A percentile compares a stretch with the other conserved stretches of the same genome.
phyloP scores from a whole-genome alignment of 768 basidiomycete genomes.

The Leccinum longicurvipes region DNA sequence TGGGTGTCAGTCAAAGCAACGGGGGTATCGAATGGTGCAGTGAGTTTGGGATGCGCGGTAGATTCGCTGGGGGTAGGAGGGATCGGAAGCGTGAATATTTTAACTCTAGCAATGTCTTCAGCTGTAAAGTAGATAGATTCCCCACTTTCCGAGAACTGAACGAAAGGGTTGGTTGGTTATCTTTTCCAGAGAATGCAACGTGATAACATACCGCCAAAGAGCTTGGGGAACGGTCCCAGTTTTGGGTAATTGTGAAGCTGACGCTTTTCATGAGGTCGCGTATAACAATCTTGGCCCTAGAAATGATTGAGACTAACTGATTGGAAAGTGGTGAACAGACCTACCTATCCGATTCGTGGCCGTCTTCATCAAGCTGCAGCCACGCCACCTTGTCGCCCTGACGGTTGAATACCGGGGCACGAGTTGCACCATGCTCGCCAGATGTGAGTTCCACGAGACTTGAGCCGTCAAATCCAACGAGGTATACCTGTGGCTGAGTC shows the following conservation, averaged over 20 bases:
- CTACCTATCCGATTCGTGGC: slow-evolving; percentile 84
- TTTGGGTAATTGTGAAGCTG: slow-evolving; percentile 69
- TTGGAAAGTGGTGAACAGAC: neutral
- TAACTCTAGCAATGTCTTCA: slow-evolving; percentile 74
- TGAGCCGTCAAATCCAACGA: slow-evolving; percentile 55
- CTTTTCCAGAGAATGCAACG: neutral
- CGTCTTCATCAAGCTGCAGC: slow-evolving; percentile 84
- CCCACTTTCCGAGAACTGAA: slow-evolving; percentile 72
- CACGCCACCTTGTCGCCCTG: slow-evolving; percentile 76
- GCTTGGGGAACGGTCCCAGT: slow-evolving; percentile 80
- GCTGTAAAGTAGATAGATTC: slow-evolving; percentile 68
- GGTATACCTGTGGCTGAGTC: slow-evolving; percentile 53
- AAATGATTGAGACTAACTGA: neutral
- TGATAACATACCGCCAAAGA: slow-evolving; percentile 13
- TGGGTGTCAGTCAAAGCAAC: slow-evolving; percentile 55
- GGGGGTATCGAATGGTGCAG: slow-evolving; percentile 48
- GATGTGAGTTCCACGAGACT: slow-evolving; percentile 70
- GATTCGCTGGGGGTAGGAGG: slow-evolving; percentile 58
- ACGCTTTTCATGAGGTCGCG: slow-evolving; percentile 69
- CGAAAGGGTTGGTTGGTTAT: neutral
- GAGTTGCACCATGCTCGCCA: slow-evolving; percentile 81
- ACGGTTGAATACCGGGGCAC: slow-evolving; percentile 64
- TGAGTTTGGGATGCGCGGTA: slow-evolving; percentile 45
- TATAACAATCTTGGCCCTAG: slow-evolving; percentile 71
- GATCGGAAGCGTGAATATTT: slow-evolving; percentile 67